A percentile compares a stretch with the other conserved stretches of the same genome.
phyloP scores from a whole-genome alignment of 805 yeast species.

The Metschnikowia cubensis region DNA sequence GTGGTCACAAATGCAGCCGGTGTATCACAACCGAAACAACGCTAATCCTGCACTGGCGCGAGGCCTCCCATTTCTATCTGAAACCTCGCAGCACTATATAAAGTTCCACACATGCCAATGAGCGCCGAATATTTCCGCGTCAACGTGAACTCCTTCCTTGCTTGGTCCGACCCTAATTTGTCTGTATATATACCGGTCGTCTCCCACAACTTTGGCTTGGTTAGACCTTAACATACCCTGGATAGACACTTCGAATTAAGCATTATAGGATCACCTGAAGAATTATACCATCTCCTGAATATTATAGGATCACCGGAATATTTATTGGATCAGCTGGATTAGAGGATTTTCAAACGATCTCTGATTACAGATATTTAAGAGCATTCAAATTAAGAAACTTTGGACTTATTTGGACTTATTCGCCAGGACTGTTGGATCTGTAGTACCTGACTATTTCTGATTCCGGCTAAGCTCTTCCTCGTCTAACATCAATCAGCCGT shows the following conservation, averaged over 20 bases:
- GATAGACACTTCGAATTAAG: not conserved
- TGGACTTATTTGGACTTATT: not conserved
- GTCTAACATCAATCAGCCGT: not conserved
- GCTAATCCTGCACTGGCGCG: not conserved
- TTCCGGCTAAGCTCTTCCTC: too few relatives aligned
- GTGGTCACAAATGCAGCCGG: constrained; percentile 1
- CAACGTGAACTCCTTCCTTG: not conserved
- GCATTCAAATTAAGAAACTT: too few relatives aligned
- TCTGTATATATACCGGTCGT: not conserved
- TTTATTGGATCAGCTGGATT: too few relatives aligned
- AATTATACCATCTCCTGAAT: not conserved
- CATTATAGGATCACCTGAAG: too few relatives aligned
- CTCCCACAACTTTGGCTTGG: not conserved
- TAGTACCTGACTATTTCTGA: too few relatives aligned
- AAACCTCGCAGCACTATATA: constrained; percentile 4
- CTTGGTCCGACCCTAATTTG: not conserved
- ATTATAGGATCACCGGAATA: not conserved
- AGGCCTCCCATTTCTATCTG: constrained; percentile 2
- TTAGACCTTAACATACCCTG: not conserved
- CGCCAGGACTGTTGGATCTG: not conserved
- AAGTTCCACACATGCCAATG: constrained; percentile 2
- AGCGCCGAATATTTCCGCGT: constrained; percentile 2
- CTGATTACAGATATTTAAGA: too few relatives aligned
- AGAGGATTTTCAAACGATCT: too few relatives aligned
- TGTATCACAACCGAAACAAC: constrained; percentile 2